Conservation (phyloP, 2,329 filamentous ascomycete genomes). For the Colletotrichum lindemuthianum region DNA sequence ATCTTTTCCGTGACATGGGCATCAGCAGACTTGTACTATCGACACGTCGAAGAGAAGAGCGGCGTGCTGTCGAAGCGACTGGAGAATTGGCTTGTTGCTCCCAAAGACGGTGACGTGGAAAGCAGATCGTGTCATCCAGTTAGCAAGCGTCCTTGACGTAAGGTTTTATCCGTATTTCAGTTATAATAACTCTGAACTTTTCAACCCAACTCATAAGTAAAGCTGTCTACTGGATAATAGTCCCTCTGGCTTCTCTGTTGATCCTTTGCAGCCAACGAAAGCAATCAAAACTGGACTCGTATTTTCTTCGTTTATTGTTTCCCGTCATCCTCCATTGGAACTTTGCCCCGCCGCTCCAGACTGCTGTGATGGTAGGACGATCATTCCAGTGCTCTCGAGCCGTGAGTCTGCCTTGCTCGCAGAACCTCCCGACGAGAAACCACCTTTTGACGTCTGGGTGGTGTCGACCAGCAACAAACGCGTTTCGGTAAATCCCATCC, state of each 20-base stretch:
- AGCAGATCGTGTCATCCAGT: not conserved
- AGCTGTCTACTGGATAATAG: not conserved
- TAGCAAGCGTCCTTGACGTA: no score
- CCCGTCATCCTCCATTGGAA: not conserved
- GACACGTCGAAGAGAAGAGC: conserved; percentile 7
- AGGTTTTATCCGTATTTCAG: no score
- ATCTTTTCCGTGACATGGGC: not conserved
- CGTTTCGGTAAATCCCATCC: not conserved
- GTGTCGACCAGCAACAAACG: not conserved
- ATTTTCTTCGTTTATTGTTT: fast-evolving
- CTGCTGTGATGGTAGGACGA: fast-evolving
- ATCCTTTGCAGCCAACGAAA: fast-evolving
- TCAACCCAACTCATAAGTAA: no score
- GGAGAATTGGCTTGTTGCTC: not conserved
- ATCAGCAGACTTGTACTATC: conserved; percentile 5
- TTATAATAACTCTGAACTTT: no score
- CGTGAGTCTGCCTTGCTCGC: not conserved
- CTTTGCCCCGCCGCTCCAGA: not conserved
- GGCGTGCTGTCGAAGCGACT: not conserved
- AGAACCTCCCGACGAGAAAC: not conserved
- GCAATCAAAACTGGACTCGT: not conserved
- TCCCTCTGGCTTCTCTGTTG: not conserved
- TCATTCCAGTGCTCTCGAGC: not conserved
- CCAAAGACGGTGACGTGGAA: not conserved
- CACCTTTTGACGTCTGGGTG: not conserved